These are phyloP conservation scores for Epichloe elymi DNA, from an alignment of 2,329 filamentous ascomycete genomes.

Conservation along the genomic window DNA sequence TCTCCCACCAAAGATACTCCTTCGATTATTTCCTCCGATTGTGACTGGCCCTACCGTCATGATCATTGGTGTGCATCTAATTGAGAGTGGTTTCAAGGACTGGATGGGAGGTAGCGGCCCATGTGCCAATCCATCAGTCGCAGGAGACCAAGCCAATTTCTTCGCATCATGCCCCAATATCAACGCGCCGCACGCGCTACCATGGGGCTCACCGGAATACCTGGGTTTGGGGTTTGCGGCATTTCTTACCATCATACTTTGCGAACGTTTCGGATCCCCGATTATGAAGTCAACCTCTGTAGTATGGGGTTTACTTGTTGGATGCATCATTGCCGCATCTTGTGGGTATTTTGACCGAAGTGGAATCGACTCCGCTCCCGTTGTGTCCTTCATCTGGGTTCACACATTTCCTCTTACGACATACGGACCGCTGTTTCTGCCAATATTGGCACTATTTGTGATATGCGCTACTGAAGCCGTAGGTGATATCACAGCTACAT, in stretches of 20 bases:
- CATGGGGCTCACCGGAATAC: constrained; percentile 69
- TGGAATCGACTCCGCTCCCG: constrained; percentile 59
- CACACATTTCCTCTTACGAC: constrained; percentile 60
- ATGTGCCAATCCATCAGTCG: constrained; percentile 34
- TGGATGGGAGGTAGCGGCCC: constrained; percentile 65
- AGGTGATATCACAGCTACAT: constrained; percentile 68
- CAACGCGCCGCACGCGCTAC: constrained; percentile 55
- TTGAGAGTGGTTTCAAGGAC: constrained; percentile 58
- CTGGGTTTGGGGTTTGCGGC: constrained; percentile 69
- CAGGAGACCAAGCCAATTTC: constrained; percentile 25
- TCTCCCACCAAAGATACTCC: constrained; percentile 52
- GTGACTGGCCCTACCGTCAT: constrained; percentile 59
- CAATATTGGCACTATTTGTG: constrained; percentile 55
- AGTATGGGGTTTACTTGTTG: constrained; percentile 58
- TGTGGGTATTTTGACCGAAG: constrained; percentile 65
- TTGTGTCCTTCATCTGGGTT: constrained; percentile 65
- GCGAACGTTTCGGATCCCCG: constrained; percentile 68
- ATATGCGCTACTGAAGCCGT: constrained; percentile 70
- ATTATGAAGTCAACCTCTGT: constrained; percentile 76
- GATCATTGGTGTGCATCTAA: constrained; percentile 61
- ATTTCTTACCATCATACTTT: constrained; percentile 66
- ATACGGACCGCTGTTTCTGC: constrained; percentile 62
- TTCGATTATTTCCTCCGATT: constrained; percentile 66
- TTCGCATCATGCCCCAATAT: constrained; percentile 55
- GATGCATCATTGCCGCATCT: constrained; percentile 67